Evolutionary conservation across 169 alveolate genomes (phyloP), one percentile per base, ranked within the genome.

Genomic region (Cryptosporidium parvum): DNA sequence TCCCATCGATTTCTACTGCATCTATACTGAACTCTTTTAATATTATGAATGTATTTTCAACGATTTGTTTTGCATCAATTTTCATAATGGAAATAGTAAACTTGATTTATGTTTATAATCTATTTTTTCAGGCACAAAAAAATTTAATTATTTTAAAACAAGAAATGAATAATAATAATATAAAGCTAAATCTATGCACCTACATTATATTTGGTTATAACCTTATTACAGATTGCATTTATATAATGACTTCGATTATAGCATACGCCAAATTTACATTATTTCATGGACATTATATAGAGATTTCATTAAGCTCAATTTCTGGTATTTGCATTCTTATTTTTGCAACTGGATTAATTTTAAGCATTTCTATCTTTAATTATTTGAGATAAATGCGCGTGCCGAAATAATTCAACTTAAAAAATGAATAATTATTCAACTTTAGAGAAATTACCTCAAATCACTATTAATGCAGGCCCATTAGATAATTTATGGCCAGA

Each of bases 381-480:
- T 23, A 23, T 56, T 56, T 56, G 37, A 56, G 67, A 56, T 56
- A 9, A 56, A 21, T 56, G 12, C 37, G 67, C 67, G 67, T 37
- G 37, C n/a, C 9, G 1, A 33, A 65, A 14, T 10, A 14, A 65
- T 35, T 65, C 18, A 35, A 21, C 12, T 26, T 4, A 59, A 2
- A 69, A 39, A 26, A 44, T 72, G 37, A 72, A 29, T 18, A n/a
- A n/a, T 3, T 33, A 31, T 52, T 52, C 52, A 51, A 72, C 52
- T 14, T 10, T 48, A 14, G 85, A 72, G 10, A 23, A 72, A 5
- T 91, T 96, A 35, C 98, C 99, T 53, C 93, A 92, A 18, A 93
- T 98, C 59, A 92, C 96, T 51, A 93, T 96, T 10, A 96, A 94
- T 71, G 98, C 99, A 4, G 99, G 99, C 18, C 99, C 98, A n/a